Percentiles rank a stretch among this genome's conserved stretches.
Conservation (phyloP, 805 yeast genomes). For the Saccharomycopsis babjevae region DNA sequence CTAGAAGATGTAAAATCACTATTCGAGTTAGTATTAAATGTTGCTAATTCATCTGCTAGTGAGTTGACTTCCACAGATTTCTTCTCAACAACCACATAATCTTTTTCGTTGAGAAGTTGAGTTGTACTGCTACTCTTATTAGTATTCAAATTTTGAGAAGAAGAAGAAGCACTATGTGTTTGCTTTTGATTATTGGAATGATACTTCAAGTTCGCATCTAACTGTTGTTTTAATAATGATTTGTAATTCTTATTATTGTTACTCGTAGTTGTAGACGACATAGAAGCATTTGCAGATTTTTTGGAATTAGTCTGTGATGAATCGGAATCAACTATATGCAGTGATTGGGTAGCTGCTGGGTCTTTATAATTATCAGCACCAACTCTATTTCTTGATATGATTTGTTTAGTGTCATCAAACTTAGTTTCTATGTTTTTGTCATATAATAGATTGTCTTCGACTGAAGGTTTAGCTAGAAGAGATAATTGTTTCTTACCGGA, state of each 20-base stretch:
- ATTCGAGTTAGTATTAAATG: slow-evolving; percentile 31
- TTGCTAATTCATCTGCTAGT: slow-evolving; percentile 82
- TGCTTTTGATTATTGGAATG: background rate
- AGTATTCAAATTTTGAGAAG: background rate
- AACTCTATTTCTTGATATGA: background rate
- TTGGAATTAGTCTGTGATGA: background rate
- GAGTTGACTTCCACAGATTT: slow-evolving; percentile 93
- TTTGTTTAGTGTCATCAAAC: background rate
- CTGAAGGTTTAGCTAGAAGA: background rate
- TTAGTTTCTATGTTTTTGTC: background rate
- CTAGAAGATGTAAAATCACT: slow-evolving; percentile 10
- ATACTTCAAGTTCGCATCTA: background rate
- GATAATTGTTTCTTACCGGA: background rate
- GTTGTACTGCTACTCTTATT: background rate
- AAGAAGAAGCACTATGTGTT: background rate
- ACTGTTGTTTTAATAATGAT: slow-evolving; percentile 2
- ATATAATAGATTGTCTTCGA: background rate
- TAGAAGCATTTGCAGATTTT: slow-evolving; percentile 2
- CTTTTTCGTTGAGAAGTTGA: slow-evolving; percentile 41
- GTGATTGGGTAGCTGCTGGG: background rate
- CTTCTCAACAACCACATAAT: slow-evolving; percentile 91
- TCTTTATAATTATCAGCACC: background rate
- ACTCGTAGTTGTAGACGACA: background rate
- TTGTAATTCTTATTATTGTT: background rate
- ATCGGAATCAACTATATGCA: background rate